Evolutionary conservation across 345 rosid genomes (phyloP), one percentile per base, ranked within the genome.

Genomic region (Brassica rapa): DNA sequence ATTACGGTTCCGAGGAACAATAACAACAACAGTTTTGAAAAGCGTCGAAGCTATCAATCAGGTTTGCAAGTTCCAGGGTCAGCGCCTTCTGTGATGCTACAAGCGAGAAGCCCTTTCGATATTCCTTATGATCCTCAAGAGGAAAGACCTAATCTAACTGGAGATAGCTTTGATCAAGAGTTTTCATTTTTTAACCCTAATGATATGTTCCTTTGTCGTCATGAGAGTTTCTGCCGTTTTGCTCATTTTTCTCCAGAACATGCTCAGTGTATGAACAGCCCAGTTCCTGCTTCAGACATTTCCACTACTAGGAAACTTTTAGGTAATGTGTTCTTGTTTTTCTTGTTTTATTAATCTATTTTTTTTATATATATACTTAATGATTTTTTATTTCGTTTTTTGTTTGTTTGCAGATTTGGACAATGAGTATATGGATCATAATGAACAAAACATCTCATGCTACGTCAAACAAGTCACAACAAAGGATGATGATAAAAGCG

Each of bases 61-160:
- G 83, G 75, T 24, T 23, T 77, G 27, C 85, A 82, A 12, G 66
- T 86, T 32, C 98, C 98, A 33, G 87, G 93, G 19, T 93, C 98
- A 23, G 99, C 99, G 1, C 99, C 99, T 72, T 90, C 96, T 8
- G 60, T 88, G 71, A 30, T 92, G 86, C 65, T 88, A 74, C 91
- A 86, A 35, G 71, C 60, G 10, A 77, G 88, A 67, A 91, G 87
- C 73, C 97, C 97, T 6, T 93, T 93, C 43, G 98, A 95, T 66
- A 85, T 93, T 68, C 98, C 98, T 3, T 91, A 91, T 63, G 98
- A 89, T 16, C 96, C 94, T 37, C 80, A 61, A 0, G 99, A 92
- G 72, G 99, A 94, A 82, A 92, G 86, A 56, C 98, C 96, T 12
- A 79, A 83, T 69, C 89, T 93, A 25, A 87, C 76, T 69, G 88